Base-by-base conservation (phyloP, 2,329 filamentous ascomycete genomes). In the Trichoderma afroharzianum region DNA sequence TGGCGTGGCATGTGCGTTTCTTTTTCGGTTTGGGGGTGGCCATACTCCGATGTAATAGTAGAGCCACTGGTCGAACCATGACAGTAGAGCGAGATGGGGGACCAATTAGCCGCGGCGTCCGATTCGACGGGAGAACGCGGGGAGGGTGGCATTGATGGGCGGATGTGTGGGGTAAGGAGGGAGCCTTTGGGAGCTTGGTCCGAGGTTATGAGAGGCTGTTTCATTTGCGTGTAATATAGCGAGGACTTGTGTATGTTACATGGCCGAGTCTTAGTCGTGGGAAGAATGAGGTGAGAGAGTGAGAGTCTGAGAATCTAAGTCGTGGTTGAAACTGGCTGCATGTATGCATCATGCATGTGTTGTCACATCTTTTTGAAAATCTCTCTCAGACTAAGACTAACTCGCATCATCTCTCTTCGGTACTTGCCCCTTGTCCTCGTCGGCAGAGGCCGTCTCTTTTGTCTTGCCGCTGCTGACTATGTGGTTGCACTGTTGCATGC, bases 91-190 rank as follows among this genome's bases (percentile, higher is more conserved):
- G 53, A 14, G 26, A 15, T 30, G 53, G 53, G 14, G 4, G n/a
- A 57, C 30, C 32, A 26, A 62, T 53, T 62, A 62, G 21, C 66
- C 66, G 57, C 66, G 66, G 66, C 66, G 66, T 69, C 66, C 66
- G 66, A 69, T 69, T 69, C 66, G 66, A 62, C 68, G 59, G 68
- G 32, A 55, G 21, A 70, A 70, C 68, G 68, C 68, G 68, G 68
- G 68, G 68, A 63, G 43, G 58, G 30, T 57, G 32, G 30, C 24
- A 47, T 64, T 58, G 36, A 50, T 50, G 50, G 69, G 26, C 30
- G 62, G 55, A 21, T 4, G 0, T 28, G 7, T 47, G 53, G 11
- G 26, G 7, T 32, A 21, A 11, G 53, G 33, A 36, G 33, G 33
- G 33, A 36, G 33, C 5, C 33, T 14, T 36, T 36, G 28, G 4